These are phyloP conservation scores for Coemansia reversa DNA, from an alignment of 192 early-diverging fungal genomes.

Conservation along the genomic window DNA sequence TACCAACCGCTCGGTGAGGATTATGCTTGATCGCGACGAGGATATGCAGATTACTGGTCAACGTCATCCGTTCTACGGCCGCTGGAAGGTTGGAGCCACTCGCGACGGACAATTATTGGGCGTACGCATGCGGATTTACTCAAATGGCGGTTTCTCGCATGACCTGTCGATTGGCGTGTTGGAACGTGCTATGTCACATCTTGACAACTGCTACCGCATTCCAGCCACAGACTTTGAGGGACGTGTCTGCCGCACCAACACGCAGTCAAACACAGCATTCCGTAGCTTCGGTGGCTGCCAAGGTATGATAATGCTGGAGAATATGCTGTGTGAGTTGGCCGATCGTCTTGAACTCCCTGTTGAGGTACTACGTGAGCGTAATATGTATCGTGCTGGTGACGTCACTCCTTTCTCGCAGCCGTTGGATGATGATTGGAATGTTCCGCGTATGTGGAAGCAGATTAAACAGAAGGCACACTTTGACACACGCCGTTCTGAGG, in stretches of 20 bases:
- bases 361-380: slow-evolving; percentile 63
- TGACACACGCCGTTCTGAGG: slow-evolving; percentile 52
- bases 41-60: slow-evolving; percentile 76
- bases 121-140: slow-evolving; percentile 60
- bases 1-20: slow-evolving; percentile 64
- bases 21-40: slow-evolving; percentile 79
- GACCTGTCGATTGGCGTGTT: slow-evolving; percentile 69
- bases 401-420: slow-evolving; percentile 69
- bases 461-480: slow-evolving; percentile 58
- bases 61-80: slow-evolving; percentile 78
- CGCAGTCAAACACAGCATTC: slow-evolving; percentile 84
- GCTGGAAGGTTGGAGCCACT: slow-evolving; percentile 74
- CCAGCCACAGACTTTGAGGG: slow-evolving; percentile 68
- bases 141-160: slow-evolving; percentile 66
- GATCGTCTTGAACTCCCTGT: slow-evolving; percentile 63
- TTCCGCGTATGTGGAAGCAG: slow-evolving; percentile 69
- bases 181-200: slow-evolving; percentile 71
- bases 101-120: slow-evolving; percentile 65
- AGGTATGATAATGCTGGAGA: slow-evolving; percentile 79
- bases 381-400: slow-evolving; percentile 71
- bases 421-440: slow-evolving; percentile 67
- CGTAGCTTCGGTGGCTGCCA: slow-evolving; percentile 86
- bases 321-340: slow-evolving; percentile 75
- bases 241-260: slow-evolving; percentile 76
- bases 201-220: slow-evolving; percentile 79